phyloP scores from a whole-genome alignment of 305 asterid genomes.

The Stenogyne calaminthoides region DNA sequence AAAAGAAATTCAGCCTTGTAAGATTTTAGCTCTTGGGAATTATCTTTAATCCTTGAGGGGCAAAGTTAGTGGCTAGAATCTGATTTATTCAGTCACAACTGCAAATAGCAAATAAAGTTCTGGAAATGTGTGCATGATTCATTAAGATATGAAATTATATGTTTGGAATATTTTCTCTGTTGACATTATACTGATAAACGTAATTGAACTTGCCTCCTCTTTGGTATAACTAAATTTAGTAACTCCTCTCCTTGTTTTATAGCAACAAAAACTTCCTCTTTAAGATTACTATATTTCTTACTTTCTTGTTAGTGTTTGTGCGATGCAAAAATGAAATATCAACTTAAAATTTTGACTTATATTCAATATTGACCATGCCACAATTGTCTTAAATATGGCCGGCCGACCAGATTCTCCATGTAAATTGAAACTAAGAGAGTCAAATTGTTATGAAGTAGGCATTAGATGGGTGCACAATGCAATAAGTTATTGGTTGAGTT shows the following conservation, averaged over 20 bases:
- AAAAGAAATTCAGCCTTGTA: neutral
- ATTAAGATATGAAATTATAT: neutral
- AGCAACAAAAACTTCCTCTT: neutral
- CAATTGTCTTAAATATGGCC: neutral
- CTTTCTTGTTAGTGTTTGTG: neutral
- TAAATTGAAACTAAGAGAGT: neutral
- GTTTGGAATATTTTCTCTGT: too few relatives aligned
- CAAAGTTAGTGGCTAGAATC: neutral
- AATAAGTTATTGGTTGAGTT: neutral
- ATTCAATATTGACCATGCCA: neutral
- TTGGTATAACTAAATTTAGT: neutral
- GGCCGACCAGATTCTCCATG: neutral
- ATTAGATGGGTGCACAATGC: neutral
- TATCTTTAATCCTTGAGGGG: neutral
- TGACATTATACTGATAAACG: neutral
- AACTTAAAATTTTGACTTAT: neutral
- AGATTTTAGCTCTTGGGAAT: neutral
- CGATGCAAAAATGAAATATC: neutral
- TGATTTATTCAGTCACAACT: neutral
- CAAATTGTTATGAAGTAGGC: neutral
- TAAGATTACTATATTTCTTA: neutral
- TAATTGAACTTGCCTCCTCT: neutral
- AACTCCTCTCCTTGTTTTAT: neutral
- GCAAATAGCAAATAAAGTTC: neutral
- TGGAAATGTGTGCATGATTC: conserved; percentile 1